A percentile compares a stretch with the other conserved stretches of the same genome.
phyloP scores from a whole-genome alignment of 2,329 filamentous ascomycete genomes.

The Polytolypa hystricis region DNA sequence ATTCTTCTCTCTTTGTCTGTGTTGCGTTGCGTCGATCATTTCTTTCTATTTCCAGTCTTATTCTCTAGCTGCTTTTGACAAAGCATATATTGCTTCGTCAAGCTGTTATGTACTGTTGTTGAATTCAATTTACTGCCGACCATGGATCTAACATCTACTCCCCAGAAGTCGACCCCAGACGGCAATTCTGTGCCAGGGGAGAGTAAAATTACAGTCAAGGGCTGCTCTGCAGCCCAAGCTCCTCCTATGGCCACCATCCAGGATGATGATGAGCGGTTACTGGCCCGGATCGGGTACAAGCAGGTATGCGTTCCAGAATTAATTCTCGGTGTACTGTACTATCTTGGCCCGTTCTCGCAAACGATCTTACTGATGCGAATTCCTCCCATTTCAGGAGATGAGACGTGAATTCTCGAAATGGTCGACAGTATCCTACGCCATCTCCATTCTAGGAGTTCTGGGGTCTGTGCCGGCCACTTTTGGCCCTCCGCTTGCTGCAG shows the following conservation, averaged over 20 bases:
- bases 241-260: slow-evolving; percentile 33
- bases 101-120: neutral
- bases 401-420: slow-evolving; percentile 54
- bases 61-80: no score
- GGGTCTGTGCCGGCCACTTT: slow-evolving; percentile 57
- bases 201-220: slow-evolving; percentile 4
- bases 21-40: neutral
- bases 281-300: slow-evolving; percentile 52
- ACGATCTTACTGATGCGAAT: neutral
- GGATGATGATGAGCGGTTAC: slow-evolving; percentile 49
- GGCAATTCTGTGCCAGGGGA: neutral
- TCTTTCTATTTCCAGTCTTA: neutral
- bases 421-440: slow-evolving; percentile 56
- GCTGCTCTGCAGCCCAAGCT: neutral
- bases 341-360: neutral
- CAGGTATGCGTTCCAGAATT: slow-evolving; percentile 36
- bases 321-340: neutral
- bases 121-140: neutral
- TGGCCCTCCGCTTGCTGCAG: slow-evolving; percentile 45
- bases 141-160: slow-evolving; percentile 10
- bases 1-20: neutral
- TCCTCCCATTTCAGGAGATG: slow-evolving; percentile 38
- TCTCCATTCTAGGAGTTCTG: slow-evolving; percentile 53
- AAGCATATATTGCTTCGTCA: no score
- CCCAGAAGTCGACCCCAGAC: slow-evolving; percentile 6